Base-by-base conservation (phyloP, 1,284 basidiomycete species). In the Malassezia nana region DNA sequence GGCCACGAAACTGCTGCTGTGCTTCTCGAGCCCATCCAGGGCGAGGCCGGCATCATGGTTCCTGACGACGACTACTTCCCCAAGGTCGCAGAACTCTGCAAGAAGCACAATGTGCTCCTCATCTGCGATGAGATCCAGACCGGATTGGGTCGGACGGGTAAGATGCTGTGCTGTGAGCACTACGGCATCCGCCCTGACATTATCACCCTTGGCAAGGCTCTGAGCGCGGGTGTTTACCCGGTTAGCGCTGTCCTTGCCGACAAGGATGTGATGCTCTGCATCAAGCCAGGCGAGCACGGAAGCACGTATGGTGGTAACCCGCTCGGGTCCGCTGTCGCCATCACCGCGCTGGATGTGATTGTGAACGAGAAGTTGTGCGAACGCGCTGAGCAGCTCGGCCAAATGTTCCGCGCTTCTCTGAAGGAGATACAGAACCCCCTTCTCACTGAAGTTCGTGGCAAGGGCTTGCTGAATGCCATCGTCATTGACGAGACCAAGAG, bases 61-160 rank as follows among this genome's bases (percentile, higher is more conserved):
- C 92, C 92, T 0, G 83, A 85, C n/a, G 80, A 82, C 24, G 89
- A 90, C 6, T 98, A 98, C 77, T 81, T 98, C 40, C 74, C 81
- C 30, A 77, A 82, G 60, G 84, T 85, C 20, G 83, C 84, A 51
- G 83, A 81, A 58, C 79, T 96, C 18, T 98, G 94, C 82, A 86
- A 85, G 78, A 83, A 88, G 77, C 83, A 94, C 77, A 90, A 95
- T 59, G 89, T 95, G 0, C 79, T 98, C 16, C 79, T 98, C 43
- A 96, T 98, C 72, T 91, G 89, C 66, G 92, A 98, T 73, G 92
- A 98, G 76, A 91, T 98, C 62, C 92, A 98, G 77, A 96, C 92
- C 22, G 71, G 71, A 15, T 56, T 68, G 33, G 71, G 63, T 16
- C 57, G 71, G 10, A 73, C 71, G 15, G 71, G 71, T 22, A 64